Base-by-base conservation (phyloP, 768 basidiomycete genomes). In the Tylopilus cervinicoccineus region DNA sequence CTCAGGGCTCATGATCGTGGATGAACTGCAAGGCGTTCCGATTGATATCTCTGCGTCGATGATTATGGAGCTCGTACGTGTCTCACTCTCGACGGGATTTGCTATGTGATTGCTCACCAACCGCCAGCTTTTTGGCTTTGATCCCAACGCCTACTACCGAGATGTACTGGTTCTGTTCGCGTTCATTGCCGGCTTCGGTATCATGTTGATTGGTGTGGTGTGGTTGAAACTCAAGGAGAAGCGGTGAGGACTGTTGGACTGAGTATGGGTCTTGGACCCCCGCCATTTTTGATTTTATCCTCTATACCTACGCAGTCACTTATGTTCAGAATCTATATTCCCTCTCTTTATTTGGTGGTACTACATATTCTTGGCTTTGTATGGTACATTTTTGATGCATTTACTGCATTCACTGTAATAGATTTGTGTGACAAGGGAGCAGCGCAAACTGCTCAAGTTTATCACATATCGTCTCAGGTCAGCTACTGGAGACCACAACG, bases 111-210 rank as follows among this genome's bases (percentile, higher is more conserved):
- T 36, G 16, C 49, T 41, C 31, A 50, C 28, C 17, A 10, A 12
- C 2, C 14, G 6, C 17, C 43, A 89, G 80, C 76, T 96, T 19
- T 98, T 96, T 62, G 94, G 93, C 1, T 97, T 97, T 60, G 80
- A 81, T 16, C 57, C 72, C 42, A 79, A 80, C 53, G 84, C 87
- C 54, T 97, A 94, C 63, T 96, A 95, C 63, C 76, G 93, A 44
- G 89, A 95, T 60, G 88, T 96, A 6, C 72, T 96, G 23, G 84
- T 95, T 37, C 62, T 91, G 44, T 92, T 93, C 55, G 93, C 79
- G 0, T 96, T 85, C 63, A 87, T 93, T 47, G 84, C 80, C 1
- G 91, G 84, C 2, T 92, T 92, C 57, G 87, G 78, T 0, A 38
- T 85, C 8, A 67, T 78, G 4, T 80, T 94, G n/a, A 80, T 93